phyloP scores from a whole-genome alignment of 2,329 filamentous ascomycete genomes.

The Incumbomyces delicatus region DNA sequence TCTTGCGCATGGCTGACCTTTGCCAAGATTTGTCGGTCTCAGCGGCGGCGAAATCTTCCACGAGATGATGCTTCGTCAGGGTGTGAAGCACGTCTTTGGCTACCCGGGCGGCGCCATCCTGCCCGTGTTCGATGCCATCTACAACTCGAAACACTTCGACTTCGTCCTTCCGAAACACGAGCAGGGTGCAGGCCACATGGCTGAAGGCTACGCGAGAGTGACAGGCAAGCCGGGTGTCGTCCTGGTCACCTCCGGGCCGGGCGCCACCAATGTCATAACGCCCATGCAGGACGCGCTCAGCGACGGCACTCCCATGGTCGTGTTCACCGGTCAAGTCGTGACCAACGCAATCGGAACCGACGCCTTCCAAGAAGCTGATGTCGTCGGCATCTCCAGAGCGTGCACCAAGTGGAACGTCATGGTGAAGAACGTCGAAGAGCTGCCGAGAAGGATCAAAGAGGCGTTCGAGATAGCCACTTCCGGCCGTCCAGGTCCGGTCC shows the following conservation, averaged over 20 bases:
- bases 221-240: constrained; percentile 92
- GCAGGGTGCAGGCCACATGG: constrained; percentile 98
- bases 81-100: constrained; percentile 85
- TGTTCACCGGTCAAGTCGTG: constrained; percentile 87
- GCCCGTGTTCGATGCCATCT: constrained; percentile 96
- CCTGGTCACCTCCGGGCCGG: constrained; percentile 89
- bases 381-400: constrained; percentile 82
- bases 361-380: constrained; percentile 93
- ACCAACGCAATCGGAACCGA: constrained; percentile 88
- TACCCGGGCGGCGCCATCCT: constrained; percentile 95
- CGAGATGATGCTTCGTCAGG: constrained; percentile 94
- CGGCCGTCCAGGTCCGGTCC: constrained; percentile 83
- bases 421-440: constrained; percentile 89
- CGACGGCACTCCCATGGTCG: constrained; percentile 90
- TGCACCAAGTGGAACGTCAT: constrained; percentile 99
- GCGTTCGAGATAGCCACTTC: constrained; percentile 96
- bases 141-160: constrained; percentile 93
- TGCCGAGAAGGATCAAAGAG: constrained; percentile 90
- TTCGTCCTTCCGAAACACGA: constrained; percentile 94
- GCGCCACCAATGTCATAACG: constrained; percentile 92
- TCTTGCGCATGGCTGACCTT: constrained; percentile 11
- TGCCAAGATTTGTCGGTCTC: constrained; percentile 73
- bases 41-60: constrained; percentile 95
- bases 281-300: constrained; percentile 94
- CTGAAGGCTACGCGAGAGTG: constrained; percentile 88